phyloP scores from a whole-genome alignment of 169 alveolate genomes.

The Hammondia hammondi region DNA sequence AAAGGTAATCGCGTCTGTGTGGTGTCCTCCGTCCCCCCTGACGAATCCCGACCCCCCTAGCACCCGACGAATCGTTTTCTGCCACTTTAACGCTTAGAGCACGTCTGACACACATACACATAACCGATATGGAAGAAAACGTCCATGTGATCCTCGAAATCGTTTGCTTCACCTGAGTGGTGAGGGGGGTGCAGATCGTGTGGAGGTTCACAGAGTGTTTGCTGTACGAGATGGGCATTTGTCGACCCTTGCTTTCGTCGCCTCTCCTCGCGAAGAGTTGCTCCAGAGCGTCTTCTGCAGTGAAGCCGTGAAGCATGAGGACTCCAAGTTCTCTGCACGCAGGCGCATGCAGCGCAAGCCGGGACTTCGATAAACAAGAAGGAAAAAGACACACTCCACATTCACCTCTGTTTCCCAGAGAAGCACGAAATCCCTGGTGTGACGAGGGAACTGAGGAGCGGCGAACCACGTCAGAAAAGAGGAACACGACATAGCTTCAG shows the following conservation, averaged over 20 bases:
- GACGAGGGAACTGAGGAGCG: not conserved
- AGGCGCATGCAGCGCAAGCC: constrained; percentile 73
- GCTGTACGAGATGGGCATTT: constrained; percentile 92
- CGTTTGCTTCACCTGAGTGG: constrained; percentile 53
- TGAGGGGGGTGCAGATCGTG: constrained; percentile 67
- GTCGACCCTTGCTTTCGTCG: constrained; percentile 95
- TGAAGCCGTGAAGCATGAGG: constrained; percentile 91
- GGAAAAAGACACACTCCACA: not conserved
- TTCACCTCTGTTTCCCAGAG: not conserved
- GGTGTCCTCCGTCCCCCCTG: too few species aligned
- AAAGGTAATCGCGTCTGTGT: too few species aligned
- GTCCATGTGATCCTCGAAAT: too few species aligned
- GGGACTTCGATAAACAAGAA: not conserved
- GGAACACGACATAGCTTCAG: too few species aligned
- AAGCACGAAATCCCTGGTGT: not conserved
- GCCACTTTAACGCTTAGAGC: too few species aligned
- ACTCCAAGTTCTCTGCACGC: constrained; percentile 95
- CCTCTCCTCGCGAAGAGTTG: constrained; percentile 74
- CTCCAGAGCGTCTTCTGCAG: constrained; percentile 81
- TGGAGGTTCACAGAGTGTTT: constrained; percentile 42
- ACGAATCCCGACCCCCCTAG: too few species aligned
- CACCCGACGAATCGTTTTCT: too few species aligned
- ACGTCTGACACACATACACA: too few species aligned
- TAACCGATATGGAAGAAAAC: too few species aligned
- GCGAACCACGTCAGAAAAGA: too few species aligned